A percentile compares a stretch with the other conserved stretches of the same genome.
phyloP scores from a whole-genome alignment of 768 basidiomycete species.

The Amanita rubescens region DNA sequence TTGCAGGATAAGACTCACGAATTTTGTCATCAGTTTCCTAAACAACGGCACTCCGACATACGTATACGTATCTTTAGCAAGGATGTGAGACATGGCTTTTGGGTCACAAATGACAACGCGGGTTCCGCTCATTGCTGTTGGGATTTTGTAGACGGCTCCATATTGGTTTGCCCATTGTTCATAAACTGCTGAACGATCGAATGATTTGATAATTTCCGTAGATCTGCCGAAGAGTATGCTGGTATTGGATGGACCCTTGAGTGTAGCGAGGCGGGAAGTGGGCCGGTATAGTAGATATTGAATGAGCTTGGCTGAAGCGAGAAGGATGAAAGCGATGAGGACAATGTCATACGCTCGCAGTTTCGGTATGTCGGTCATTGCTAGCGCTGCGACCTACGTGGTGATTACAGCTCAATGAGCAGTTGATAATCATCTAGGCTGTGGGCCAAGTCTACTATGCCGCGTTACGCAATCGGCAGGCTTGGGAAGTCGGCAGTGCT shows the following conservation, averaged over 20 bases:
- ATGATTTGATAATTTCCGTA: slow-evolving; percentile 19
- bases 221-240: slow-evolving; percentile 37
- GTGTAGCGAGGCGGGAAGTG: slow-evolving; percentile 15
- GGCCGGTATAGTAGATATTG: slow-evolving; percentile 10
- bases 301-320: slow-evolving; percentile 7
- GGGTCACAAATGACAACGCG: slow-evolving; percentile 20
- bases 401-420: too few species aligned
- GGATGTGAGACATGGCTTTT: slow-evolving; percentile 18
- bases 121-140: slow-evolving; percentile 13
- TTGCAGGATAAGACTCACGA: slow-evolving; percentile 1
- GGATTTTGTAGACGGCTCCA: slow-evolving; percentile 17
- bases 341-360: not conserved
- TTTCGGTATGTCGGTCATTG: not conserved
- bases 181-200: slow-evolving; percentile 26
- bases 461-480: too few species aligned
- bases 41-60: slow-evolving; percentile 18
- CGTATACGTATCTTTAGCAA: slow-evolving; percentile 19
- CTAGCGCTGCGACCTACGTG: too few species aligned
- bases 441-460: too few species aligned
- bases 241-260: slow-evolving; percentile 34
- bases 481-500: too few species aligned
- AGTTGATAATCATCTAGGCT: too few species aligned
- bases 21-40: slow-evolving; percentile 17
- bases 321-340: not conserved
- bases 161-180: slow-evolving; percentile 20